phyloP scores from a whole-genome alignment of 805 yeast genomes.

The Saturnispora ahearnii region DNA sequence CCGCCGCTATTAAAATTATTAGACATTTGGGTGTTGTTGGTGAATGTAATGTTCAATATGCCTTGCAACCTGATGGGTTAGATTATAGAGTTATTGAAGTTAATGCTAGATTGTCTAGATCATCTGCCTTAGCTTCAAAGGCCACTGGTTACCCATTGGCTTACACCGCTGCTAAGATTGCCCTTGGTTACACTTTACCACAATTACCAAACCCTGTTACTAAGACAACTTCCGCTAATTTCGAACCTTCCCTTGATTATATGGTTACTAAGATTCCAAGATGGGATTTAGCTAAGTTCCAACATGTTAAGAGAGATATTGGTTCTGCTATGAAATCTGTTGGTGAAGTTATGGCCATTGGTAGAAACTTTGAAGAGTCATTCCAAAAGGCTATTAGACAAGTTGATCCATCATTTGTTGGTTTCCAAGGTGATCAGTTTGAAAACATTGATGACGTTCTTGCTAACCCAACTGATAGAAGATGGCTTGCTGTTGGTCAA shows the following conservation, averaged over 20 bases:
- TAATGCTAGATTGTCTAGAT: constrained; percentile 93
- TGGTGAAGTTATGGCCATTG: constrained; percentile 98
- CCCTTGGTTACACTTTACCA: constrained; percentile 83
- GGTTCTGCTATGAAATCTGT: constrained; percentile 97
- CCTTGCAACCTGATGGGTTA: constrained; percentile 84
- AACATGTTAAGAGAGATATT: constrained; percentile 78
- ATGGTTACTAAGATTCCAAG: constrained; percentile 97
- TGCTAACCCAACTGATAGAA: constrained; percentile 85
- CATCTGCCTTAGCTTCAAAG: constrained; percentile 98
- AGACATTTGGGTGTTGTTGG: constrained; percentile 98
- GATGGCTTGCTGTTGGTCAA: constrained; percentile 98
- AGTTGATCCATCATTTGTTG: constrained; percentile 82
- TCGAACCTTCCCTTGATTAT: constrained; percentile 95
- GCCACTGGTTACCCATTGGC: constrained; percentile 99
- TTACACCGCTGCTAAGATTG: constrained; percentile 94
- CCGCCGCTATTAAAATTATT: constrained; percentile 94
- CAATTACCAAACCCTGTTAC: constrained; percentile 92
- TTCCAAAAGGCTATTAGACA: constrained; percentile 97
- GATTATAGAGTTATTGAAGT: constrained; percentile 98
- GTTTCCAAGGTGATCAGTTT: constrained; percentile 79
- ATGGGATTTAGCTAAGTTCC: constrained; percentile 96
- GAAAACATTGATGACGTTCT: constrained; percentile 72
- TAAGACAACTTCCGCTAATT: constrained; percentile 87
- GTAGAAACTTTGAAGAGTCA: constrained; percentile 95
- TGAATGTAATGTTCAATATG: constrained; percentile 97